These are phyloP conservation scores for Solanum medicagineum DNA, from an alignment of 257 asterid genomes.

Conservation along the genomic window DNA sequence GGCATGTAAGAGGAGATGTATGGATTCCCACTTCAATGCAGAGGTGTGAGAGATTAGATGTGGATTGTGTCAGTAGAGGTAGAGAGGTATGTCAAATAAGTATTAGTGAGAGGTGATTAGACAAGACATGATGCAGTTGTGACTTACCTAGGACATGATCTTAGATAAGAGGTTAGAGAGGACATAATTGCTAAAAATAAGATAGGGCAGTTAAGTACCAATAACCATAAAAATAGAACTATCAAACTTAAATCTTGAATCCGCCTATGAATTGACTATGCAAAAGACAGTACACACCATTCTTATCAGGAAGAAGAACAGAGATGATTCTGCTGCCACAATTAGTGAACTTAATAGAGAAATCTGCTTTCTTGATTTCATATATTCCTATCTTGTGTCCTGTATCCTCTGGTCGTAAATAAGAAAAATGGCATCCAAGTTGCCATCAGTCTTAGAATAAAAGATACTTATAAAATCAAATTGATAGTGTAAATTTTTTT, in stretches of 20 bases:
- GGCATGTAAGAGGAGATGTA: neutral
- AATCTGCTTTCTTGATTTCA: conserved; percentile 30
- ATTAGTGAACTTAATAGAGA: conserved; percentile 52
- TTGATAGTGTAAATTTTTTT: neutral
- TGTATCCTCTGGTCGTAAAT: neutral
- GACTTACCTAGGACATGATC: neutral
- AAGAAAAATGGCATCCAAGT: neutral
- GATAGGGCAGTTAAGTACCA: neutral
- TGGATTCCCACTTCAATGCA: neutral
- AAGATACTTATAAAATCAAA: no score
- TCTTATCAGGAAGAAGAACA: conserved; percentile 64
- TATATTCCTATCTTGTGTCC: neutral
- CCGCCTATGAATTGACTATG: neutral
- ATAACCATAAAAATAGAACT: neutral
- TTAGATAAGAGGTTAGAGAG: neutral
- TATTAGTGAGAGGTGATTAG: neutral
- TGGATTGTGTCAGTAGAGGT: neutral
- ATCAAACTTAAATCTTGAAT: neutral
- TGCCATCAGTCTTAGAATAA: neutral
- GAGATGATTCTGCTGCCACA: conserved; percentile 75
- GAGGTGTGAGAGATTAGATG: neutral
- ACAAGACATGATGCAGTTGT: neutral
- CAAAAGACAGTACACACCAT: conserved; percentile 25
- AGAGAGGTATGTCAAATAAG: neutral
- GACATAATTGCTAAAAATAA: neutral